Percentiles rank a stretch among this genome's conserved stretches.
Evolutionary conservation across 2,329 filamentous ascomycete genomes (phyloP).

Genomic region (Ampelomyces quisqualis): DNA sequence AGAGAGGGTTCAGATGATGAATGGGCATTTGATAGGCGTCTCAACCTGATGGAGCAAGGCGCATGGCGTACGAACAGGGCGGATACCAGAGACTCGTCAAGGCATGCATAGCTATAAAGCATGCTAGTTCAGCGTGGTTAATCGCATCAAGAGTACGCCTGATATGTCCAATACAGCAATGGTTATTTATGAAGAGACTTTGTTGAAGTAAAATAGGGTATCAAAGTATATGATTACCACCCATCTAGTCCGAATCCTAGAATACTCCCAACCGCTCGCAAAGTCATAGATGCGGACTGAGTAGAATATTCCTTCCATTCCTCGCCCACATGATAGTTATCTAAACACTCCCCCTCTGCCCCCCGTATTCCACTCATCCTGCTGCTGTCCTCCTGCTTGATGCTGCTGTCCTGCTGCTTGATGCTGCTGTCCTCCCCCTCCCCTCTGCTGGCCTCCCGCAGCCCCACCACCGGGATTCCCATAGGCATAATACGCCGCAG

Average conservation of each 20-base stretch:
- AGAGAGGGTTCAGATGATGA: background rate
- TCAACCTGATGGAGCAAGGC: background rate
- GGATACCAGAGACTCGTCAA: background rate
- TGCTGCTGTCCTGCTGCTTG: constrained; percentile 21
- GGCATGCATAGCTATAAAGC: background rate
- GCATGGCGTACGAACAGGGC: background rate
- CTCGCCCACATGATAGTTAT: constrained; percentile 9
- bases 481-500: background rate
- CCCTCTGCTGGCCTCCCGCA: background rate
- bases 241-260: too few relatives aligned
- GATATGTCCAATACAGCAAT: too few relatives aligned
- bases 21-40: constrained; percentile 11
- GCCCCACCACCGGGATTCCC: background rate
- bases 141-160: too few relatives aligned
- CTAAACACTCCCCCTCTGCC: constrained; percentile 27
- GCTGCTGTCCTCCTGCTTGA: constrained; percentile 10
- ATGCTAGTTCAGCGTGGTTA: too few relatives aligned
- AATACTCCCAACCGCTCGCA: too few relatives aligned
- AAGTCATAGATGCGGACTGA: too few relatives aligned
- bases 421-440: constrained; percentile 8
- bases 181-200: too few relatives aligned
- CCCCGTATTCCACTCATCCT: constrained; percentile 29
- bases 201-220: too few relatives aligned
- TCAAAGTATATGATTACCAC: too few relatives aligned
- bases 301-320: too few relatives aligned